A percentile compares a stretch with the other conserved stretches of the same genome.
These are phyloP conservation scores for Aphanocladium album DNA, from an alignment of 2,329 filamentous ascomycete genomes.

Conservation along the genomic window DNA sequence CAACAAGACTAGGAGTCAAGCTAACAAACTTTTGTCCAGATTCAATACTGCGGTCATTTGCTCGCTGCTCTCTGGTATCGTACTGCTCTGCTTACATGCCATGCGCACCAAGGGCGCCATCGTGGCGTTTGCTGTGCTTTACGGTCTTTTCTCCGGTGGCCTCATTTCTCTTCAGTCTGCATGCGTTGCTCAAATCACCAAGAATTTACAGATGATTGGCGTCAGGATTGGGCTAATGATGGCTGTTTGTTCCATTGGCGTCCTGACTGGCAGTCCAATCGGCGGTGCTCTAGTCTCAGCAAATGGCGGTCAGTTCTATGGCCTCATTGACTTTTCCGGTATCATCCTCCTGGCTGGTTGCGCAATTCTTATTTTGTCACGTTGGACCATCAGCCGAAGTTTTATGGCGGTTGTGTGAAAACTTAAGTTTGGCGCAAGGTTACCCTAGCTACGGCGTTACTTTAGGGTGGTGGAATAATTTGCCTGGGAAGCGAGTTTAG, in stretches of 20 bases:
- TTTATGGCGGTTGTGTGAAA: not conserved
- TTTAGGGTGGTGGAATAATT: not conserved
- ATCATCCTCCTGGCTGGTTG: not conserved
- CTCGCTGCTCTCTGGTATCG: not conserved
- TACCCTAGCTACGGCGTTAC: not conserved
- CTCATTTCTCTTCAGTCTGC: not conserved
- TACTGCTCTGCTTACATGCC: not conserved
- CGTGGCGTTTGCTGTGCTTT: not conserved
- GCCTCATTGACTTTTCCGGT: not conserved
- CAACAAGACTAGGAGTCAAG: not conserved
- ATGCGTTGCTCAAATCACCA: not conserved
- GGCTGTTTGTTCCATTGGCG: not conserved
- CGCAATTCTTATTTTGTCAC: not conserved
- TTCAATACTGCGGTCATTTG: not conserved
- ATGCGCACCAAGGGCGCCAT: not conserved
- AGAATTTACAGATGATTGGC: not conserved
- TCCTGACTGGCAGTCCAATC: not conserved
- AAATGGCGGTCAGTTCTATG: not conserved
- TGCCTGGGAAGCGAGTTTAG: not conserved
- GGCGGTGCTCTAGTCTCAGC: not conserved
- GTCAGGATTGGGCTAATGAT: not conserved
- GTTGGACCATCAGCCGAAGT: not conserved
- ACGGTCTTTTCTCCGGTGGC: not conserved
- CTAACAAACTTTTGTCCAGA: not conserved
- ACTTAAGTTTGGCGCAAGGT: not conserved